Conservation (phyloP, 208 protist genomes). For the Giardia duodenalis region DNA sequence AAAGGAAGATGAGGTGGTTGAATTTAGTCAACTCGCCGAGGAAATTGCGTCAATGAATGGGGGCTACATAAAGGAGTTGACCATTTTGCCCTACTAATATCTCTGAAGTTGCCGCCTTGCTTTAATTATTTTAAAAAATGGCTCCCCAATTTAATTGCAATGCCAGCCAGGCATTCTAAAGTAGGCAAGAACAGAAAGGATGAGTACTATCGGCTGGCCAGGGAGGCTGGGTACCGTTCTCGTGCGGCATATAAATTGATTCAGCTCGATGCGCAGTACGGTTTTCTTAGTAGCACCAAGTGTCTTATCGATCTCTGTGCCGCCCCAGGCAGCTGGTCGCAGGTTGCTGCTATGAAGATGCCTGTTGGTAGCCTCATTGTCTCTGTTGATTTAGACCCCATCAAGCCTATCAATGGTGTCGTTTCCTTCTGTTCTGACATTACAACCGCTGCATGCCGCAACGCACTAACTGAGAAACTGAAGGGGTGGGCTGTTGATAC, state of each 20-base stretch:
- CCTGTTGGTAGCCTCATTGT: slow-evolving; percentile 7
- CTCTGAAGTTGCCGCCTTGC: too few species aligned
- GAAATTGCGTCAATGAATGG: background rate
- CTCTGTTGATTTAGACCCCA: slow-evolving; percentile 23
- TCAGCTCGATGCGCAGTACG: slow-evolving; percentile 89
- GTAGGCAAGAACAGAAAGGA: slow-evolving; percentile 51
- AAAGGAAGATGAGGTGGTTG: background rate
- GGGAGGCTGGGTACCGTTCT: slow-evolving; percentile 85
- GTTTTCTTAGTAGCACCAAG: slow-evolving; percentile 70
- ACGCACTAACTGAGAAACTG: background rate
- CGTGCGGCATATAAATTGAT: slow-evolving; percentile 97
- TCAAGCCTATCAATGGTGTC: slow-evolving; percentile 1
- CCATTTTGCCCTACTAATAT: background rate
- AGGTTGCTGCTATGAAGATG: slow-evolving; percentile 52
- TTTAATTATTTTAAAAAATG: too few species aligned
- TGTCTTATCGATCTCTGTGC: slow-evolving; percentile 93
- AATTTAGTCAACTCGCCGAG: background rate
- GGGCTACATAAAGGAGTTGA: background rate
- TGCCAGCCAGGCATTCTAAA: background rate
- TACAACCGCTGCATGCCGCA: background rate
- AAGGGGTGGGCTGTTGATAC: background rate
- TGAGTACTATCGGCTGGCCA: slow-evolving; percentile 96
- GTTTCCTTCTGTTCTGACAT: background rate
- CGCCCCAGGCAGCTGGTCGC: slow-evolving; percentile 69
- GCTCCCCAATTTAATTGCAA: too few species aligned